These are phyloP conservation scores for Cladosporium phlei DNA, from an alignment of 2,329 filamentous ascomycete genomes.

Conservation along the genomic window DNA sequence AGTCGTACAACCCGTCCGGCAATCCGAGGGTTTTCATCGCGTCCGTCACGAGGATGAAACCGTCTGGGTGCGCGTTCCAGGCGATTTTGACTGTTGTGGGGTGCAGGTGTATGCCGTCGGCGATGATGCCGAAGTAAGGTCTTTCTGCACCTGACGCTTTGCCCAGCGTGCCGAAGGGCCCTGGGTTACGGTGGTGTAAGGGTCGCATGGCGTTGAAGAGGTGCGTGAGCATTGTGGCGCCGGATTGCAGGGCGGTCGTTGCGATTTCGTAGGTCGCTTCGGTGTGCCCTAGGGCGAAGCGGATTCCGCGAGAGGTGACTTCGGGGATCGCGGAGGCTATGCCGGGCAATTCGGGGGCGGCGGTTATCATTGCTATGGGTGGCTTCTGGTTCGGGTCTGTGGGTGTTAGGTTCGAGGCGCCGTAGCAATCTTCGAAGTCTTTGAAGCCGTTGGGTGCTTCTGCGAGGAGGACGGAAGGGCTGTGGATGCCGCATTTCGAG, in stretches of 20 bases:
- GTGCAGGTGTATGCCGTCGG: slow-evolving; percentile 86
- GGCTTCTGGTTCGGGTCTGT: slow-evolving; percentile 32
- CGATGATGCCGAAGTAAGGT: slow-evolving; percentile 84
- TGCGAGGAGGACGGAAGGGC: slow-evolving; percentile 62
- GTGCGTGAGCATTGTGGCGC: slow-evolving; percentile 86
- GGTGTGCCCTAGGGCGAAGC: slow-evolving; percentile 79
- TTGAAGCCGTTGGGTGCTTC: slow-evolving; percentile 56
- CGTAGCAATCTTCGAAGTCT: slow-evolving; percentile 69
- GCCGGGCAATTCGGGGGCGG: slow-evolving; percentile 72
- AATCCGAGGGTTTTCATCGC: slow-evolving; percentile 84
- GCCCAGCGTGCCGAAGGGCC: slow-evolving; percentile 81
- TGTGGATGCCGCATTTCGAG: slow-evolving; percentile 82
- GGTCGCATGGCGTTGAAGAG: slow-evolving; percentile 93
- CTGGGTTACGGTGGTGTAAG: slow-evolving; percentile 84
- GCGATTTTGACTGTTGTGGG: slow-evolving; percentile 85
- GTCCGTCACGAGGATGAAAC: slow-evolving; percentile 85
- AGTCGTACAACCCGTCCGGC: slow-evolving; percentile 77
- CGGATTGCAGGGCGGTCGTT: slow-evolving; percentile 63
- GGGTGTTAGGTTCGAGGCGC: slow-evolving; percentile 58
- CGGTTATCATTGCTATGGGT: slow-evolving; percentile 73
- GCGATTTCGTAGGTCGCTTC: slow-evolving; percentile 84
- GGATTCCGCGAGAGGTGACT: slow-evolving; percentile 61
- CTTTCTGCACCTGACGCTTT: slow-evolving; percentile 43
- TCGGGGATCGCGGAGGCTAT: slow-evolving; percentile 60
- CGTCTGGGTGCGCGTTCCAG: slow-evolving; percentile 76